Evolutionary conservation across 73 alveolate species (phyloP), one percentile per base, ranked within the genome.

Genomic region (Tetrahymena borealis): DNA sequence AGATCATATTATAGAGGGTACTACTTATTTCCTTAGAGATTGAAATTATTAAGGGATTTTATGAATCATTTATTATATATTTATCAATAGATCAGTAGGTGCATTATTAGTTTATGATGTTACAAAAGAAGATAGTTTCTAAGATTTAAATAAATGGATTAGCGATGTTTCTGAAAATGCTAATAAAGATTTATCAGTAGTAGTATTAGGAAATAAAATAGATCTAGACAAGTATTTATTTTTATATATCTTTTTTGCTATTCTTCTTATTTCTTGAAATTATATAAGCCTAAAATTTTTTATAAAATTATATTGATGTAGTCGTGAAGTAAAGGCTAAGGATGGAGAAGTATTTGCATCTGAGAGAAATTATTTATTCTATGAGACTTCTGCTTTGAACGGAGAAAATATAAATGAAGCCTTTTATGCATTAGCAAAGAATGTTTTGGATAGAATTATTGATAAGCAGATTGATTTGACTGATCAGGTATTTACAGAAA

Each of bases 31-130:
- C n/a, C n/a, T n/a, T n/a, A n/a, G n/a, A n/a, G n/a, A 7, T 79
- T 6, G 3, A 78, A 94, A 24, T 18, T 0, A n/a, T 43, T 43
- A 6, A 43, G 79, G n/a, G 28, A 0, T 60, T 10, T 24, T 24
- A 15, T 5, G 1, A 18, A 24, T 0, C 20, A 60, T 2, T 18
- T 20, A 24, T 18, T 39, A 39, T 9, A 39, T 39, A 39, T 9
- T 35, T 60, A 24, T 4, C n/a, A 60, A 60, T 60, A 79, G 97
- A 39, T 94, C 97, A 20, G 94, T 91, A 36, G 97, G 96, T 0
- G 94, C 96, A 36, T 79, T 94, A 42, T 32, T 95, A 90, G 96
- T 95, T 38, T 95, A 95, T 95, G 97, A 95, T 92, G 94, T 92
- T 35, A 93, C 96, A 16, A 93, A 90, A 90, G 78, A 77, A 91